Conservation (phyloP, 1,139 yeast genomes). For the Magnusiomyces paraingens region DNA sequence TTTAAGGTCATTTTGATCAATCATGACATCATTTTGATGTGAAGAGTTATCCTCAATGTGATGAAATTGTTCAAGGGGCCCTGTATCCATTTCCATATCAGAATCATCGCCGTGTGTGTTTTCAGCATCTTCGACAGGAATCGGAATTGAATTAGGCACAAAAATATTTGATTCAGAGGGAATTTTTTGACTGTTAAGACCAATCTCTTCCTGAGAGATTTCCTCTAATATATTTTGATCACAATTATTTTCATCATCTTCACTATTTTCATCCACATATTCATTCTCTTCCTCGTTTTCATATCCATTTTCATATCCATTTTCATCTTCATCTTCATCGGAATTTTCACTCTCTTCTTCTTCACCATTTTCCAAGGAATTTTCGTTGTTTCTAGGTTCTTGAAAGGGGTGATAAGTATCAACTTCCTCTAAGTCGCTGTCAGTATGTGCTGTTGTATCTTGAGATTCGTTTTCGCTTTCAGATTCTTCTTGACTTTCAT, state of each 20-base stretch:
- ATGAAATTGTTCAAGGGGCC: neutral
- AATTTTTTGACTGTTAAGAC: too few species aligned
- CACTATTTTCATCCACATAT: neutral
- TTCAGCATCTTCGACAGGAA: neutral
- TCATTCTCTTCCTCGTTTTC: neutral
- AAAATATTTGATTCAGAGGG: too few species aligned
- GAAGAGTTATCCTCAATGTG: neutral
- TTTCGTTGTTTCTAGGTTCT: too few species aligned
- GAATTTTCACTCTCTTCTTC: neutral
- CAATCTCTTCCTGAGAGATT: neutral
- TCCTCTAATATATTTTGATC: neutral
- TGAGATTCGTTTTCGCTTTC: too few species aligned
- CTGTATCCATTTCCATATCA: neutral
- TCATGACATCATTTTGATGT: neutral
- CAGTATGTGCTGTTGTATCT: too few species aligned
- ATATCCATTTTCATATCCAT: neutral
- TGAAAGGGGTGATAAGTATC: too few species aligned
- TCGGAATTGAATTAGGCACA: too few species aligned
- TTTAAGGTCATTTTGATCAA: neutral
- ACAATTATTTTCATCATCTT: neutral
- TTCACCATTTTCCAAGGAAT: neutral
- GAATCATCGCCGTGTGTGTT: neutral
- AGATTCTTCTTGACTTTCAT: too few species aligned
- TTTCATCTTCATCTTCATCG: neutral
- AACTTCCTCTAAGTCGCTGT: too few species aligned